Percentiles rank a stretch among this genome's conserved stretches.
These are phyloP conservation scores for Geranium rotundifolium DNA, from an alignment of 345 rosid species.

Conservation along the genomic window DNA sequence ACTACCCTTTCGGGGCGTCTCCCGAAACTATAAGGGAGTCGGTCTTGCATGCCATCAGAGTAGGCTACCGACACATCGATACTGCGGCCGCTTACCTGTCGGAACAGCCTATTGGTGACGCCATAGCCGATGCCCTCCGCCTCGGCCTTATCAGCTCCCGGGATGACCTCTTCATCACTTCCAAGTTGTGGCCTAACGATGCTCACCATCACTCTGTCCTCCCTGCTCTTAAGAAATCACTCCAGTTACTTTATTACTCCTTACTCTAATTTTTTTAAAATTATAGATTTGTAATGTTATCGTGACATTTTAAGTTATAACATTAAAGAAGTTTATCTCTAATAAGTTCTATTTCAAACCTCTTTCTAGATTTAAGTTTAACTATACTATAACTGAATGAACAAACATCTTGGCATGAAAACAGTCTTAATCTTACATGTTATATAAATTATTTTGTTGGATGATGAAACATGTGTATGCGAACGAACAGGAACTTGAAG, in stretches of 20 bases:
- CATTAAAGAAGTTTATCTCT: too few species aligned
- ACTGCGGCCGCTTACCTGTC: slow-evolving; percentile 21
- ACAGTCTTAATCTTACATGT: too few species aligned
- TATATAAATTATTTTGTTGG: too few species aligned
- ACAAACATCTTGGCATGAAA: too few species aligned
- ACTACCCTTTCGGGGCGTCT: slow-evolving; percentile 6
- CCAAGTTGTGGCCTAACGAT: slow-evolving; percentile 30
- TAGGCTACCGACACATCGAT: slow-evolving; percentile 33
- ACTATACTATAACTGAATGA: too few species aligned
- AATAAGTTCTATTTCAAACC: too few species aligned
- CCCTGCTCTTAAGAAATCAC: slow-evolving; percentile 15
- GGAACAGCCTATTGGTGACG: slow-evolving; percentile 26
- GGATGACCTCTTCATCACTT: slow-evolving; percentile 29
- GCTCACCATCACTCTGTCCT: slow-evolving; percentile 19
- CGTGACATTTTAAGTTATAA: too few species aligned
- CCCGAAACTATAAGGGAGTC: slow-evolving; percentile 1
- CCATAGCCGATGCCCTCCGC: slow-evolving; percentile 23
- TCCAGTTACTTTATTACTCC: neutral
- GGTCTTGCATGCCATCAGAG: slow-evolving; percentile 19
- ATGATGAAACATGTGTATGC: too few species aligned
- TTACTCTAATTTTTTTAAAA: too few species aligned
- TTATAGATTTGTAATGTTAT: too few species aligned
- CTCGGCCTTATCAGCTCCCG: slow-evolving; percentile 20
- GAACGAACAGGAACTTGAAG: slow-evolving; percentile 9
- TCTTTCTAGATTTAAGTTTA: too few species aligned